Conservation (phyloP, 306 rosid species). For the Fragaria ananassa region DNA sequence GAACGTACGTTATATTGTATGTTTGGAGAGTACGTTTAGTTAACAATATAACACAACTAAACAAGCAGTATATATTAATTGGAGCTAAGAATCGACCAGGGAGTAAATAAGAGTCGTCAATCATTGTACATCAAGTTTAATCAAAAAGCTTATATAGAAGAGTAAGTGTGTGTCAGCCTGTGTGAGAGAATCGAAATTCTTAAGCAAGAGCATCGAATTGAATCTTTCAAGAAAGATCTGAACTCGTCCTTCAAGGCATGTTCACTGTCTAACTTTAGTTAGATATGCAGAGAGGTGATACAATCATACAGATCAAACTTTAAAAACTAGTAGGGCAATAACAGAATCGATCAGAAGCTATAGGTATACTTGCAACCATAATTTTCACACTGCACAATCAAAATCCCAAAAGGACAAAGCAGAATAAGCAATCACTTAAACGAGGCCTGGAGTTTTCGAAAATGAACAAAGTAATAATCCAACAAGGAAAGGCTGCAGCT, state of each 20-base stretch:
- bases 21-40: no score
- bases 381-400: conserved; percentile 20
- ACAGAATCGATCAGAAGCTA: conserved; percentile 9
- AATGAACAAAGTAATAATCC: conserved; percentile 39
- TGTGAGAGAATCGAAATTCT: background rate
- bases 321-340: background rate
- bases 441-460: conserved; percentile 48
- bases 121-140: background rate
- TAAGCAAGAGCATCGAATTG: conserved; percentile 19
- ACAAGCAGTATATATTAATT: background rate
- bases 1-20: no score
- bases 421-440: conserved; percentile 33
- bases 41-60: background rate
- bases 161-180: background rate
- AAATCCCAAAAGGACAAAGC: conserved; percentile 28
- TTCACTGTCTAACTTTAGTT: conserved; percentile 25
- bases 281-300: conserved; percentile 2
- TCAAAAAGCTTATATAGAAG: background rate
- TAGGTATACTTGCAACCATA: background rate
- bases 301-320: conserved; percentile 13
- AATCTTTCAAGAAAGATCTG: conserved; percentile 34
- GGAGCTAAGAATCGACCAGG: background rate
- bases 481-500: conserved; percentile 45
- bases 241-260: conserved; percentile 16
- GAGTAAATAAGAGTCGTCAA: background rate